Evolutionary conservation across 2,329 filamentous ascomycete genomes (phyloP), one percentile per base, ranked within the genome.

Genomic region (Verticillium klebahnii): DNA sequence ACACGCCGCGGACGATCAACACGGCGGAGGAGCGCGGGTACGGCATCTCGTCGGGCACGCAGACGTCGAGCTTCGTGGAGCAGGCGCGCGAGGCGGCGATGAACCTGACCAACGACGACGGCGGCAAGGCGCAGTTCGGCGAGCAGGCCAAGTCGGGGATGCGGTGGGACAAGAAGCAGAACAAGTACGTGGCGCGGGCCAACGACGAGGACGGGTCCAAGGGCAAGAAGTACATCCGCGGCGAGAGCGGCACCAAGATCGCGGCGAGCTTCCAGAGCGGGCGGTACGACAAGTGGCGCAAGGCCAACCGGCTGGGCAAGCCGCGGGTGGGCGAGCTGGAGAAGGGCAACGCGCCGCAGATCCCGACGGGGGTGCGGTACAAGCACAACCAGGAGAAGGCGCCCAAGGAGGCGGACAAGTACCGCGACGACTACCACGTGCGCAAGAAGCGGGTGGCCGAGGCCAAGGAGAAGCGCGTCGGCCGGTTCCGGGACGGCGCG

Each of bases 91-190:
- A 87, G 67, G 92, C 88, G 2, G 90, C 92, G 45, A 97, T 99
- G 92, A 95, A 98, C 74, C 87, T 99, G 14, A 89, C 86, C 63
- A 93, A 93, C 72, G 95, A 99, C 76, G 95, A 98, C 68, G 85
- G 85, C 12, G 86, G 86, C 68, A 91, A 91, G 72, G 84, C 86
- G 1, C 96, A 97, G 73, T 52, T 52, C 9, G 93, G 87, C 64
- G 87, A 91, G 69, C 87, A 92, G 2, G 85, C 88, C 56, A 89
- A 88, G 69, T 85, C 88, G 67, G 61, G 62, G 45, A 89, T 97
- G 88, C 89, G 95, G 67, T 99, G 95, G 95, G 95, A 99, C 80
- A 94, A 96, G 80, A 96, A 97, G 76, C 86, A 88, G 71, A 96
- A 91, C 78, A 98, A 97, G 78, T 99, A 98, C 78, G 94, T 99